Evolutionary conservation across 2,329 filamentous ascomycete genomes (phyloP), one percentile per base, ranked within the genome.

Genomic region (Verticillium zaregamsianum): DNA sequence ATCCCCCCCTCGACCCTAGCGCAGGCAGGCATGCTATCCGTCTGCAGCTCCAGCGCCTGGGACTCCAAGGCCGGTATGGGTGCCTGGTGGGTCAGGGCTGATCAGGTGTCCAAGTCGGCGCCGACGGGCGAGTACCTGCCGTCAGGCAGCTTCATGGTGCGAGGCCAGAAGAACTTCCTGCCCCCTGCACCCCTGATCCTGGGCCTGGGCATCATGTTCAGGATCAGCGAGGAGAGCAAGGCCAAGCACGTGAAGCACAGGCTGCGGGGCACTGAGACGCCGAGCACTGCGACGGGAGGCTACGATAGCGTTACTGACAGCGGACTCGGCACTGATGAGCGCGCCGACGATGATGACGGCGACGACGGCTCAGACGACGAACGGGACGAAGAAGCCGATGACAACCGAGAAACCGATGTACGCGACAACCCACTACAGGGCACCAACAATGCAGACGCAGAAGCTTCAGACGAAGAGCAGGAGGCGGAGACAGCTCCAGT

Each of bases 61-160:
- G 95, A 98, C 64, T 94, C 91, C 1, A 99, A 99, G 74, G 94
- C 94, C 9, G 87, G 92, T 17, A 96, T 98, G 91, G 90, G 91
- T 20, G 93, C 94, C 9, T 99, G 92, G 90, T 99, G 95, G 95
- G 94, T 96, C 0, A 88, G 89, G 64, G 90, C 91, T 2, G 89
- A 94, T 60, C 93, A 98, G 73, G 92, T 99, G 0, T 92, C 91
- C 11, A 98, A 98, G 76, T 91, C 87, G 37, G 89, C 90, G 0
- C 82, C 88, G 1, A 87, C 85, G 0, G 94, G 94, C 28, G 93
- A 96, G 67, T 94, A 91, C 68, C 76, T 99, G 7, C 85, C 88
- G 0, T 81, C 85, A 0, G 95, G 94, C 20, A 86, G 86, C 65
- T 97, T 99, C 73, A 86, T 89, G 74, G 82, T 97, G 57, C 85